phyloP scores from a whole-genome alignment of 2,329 filamentous ascomycete species.

The Elsinoe batatas region DNA sequence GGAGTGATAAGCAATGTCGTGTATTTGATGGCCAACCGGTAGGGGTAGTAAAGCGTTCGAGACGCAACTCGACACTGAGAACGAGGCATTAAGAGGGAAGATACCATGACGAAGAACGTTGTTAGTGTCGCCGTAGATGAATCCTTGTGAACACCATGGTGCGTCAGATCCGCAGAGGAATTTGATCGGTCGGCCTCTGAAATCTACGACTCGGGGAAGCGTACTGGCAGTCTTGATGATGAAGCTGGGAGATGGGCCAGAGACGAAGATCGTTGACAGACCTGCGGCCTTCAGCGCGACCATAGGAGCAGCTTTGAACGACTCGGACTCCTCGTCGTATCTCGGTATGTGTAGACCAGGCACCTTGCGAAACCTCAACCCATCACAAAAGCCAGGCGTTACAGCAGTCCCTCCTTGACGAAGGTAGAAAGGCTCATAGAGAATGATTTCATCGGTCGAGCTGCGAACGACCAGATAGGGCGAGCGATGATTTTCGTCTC shows the following conservation, averaged over 20 bases:
- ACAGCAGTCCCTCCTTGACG: slow-evolving; percentile 26
- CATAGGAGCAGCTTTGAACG: slow-evolving; percentile 44
- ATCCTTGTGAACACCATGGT: slow-evolving; percentile 66
- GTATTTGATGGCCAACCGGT: slow-evolving; percentile 49
- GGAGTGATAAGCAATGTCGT: slow-evolving; percentile 66
- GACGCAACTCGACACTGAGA: slow-evolving; percentile 66
- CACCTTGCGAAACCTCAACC: slow-evolving; percentile 67
- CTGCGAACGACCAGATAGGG: slow-evolving; percentile 83
- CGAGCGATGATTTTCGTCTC: slow-evolving; percentile 57
- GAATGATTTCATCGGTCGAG: slow-evolving; percentile 66
- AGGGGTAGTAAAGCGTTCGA: slow-evolving; percentile 60
- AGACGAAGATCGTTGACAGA: slow-evolving; percentile 72
- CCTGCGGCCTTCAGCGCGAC: slow-evolving; percentile 60
- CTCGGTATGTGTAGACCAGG: slow-evolving; percentile 58
- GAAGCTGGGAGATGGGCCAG: slow-evolving; percentile 70
- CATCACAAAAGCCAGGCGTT: slow-evolving; percentile 40
- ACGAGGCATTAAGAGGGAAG: slow-evolving; percentile 56
- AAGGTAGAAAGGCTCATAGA: slow-evolving; percentile 71
- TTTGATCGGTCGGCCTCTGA: slow-evolving; percentile 59
- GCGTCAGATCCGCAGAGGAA: slow-evolving; percentile 70
- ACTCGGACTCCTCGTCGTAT: slow-evolving; percentile 39
- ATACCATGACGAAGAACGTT: slow-evolving; percentile 64
- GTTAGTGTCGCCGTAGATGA: slow-evolving; percentile 65
- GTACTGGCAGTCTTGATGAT: slow-evolving; percentile 74
- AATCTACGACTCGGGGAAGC: slow-evolving; percentile 50